phyloP scores from a whole-genome alignment of 768 basidiomycete genomes.

The Sarcomyxa edulis region DNA sequence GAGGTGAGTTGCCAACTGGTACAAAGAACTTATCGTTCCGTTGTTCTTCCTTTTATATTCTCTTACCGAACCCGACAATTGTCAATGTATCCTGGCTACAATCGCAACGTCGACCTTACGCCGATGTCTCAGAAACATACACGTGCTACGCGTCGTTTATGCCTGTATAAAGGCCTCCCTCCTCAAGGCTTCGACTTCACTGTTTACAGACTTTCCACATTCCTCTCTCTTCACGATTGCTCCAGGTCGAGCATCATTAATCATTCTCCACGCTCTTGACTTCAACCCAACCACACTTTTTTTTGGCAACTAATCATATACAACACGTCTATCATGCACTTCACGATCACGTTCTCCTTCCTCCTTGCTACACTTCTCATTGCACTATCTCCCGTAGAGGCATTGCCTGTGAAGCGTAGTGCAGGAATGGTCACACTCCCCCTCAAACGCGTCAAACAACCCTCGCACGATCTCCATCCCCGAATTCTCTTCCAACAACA shows the following conservation, averaged over 20 bases:
- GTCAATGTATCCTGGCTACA: too few species aligned
- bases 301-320: constrained; percentile 20
- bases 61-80: too few species aligned
- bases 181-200: too few species aligned
- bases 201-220: constrained; percentile 12
- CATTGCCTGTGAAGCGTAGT: constrained; percentile 32
- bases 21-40: too few species aligned
- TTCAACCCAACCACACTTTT: constrained; percentile 9
- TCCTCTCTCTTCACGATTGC: constrained; percentile 17
- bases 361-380: constrained; percentile 50
- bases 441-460: constrained; percentile 29
- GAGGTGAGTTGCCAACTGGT: too few species aligned
- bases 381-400: constrained; percentile 35
- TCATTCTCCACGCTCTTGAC: constrained; percentile 14
- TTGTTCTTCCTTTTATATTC: too few species aligned
- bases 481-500: constrained; percentile 38
- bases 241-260: constrained; percentile 21
- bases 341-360: constrained; percentile 43
- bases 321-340: constrained; percentile 47
- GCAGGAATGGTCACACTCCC: constrained; percentile 36
- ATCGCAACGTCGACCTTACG: too few species aligned
- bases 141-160: too few species aligned
- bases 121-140: too few species aligned
- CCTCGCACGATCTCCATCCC: neutral
- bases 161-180: too few species aligned